A percentile compares a stretch with the other conserved stretches of the same genome.
These are phyloP conservation scores for Plasmodium falciparum DNA, from an alignment of 169 alveolate species.

Conservation along the genomic window DNA sequence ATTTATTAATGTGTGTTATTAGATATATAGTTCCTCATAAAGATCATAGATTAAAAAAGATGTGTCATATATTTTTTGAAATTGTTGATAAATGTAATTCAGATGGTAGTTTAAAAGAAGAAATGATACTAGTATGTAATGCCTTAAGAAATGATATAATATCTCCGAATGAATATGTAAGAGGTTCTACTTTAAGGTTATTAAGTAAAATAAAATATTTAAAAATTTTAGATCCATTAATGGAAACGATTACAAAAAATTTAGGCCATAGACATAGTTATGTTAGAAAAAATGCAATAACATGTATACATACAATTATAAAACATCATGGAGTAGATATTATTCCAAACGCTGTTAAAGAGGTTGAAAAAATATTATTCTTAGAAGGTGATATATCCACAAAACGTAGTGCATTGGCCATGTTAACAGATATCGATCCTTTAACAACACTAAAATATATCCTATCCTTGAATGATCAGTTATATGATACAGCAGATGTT, in stretches of 20 bases:
- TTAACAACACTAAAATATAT: slow-evolving; percentile 91
- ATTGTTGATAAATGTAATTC: slow-evolving; percentile 94
- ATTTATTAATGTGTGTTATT: slow-evolving; percentile 87
- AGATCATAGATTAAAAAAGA: slow-evolving; percentile 92
- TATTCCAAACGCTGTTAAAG: slow-evolving; percentile 88
- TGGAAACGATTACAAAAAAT: slow-evolving; percentile 93
- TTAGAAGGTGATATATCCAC: slow-evolving; percentile 94
- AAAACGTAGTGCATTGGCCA: slow-evolving; percentile 92
- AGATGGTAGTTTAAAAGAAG: slow-evolving; percentile 97
- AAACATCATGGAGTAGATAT: slow-evolving; percentile 93
- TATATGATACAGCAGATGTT: slow-evolving; percentile 87
- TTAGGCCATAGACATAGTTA: slow-evolving; percentile 94
- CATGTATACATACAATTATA: slow-evolving; percentile 92
- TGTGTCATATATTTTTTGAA: slow-evolving; percentile 96
- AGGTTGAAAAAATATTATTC: slow-evolving; percentile 86
- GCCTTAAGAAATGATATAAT: slow-evolving; percentile 95
- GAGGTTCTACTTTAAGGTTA: slow-evolving; percentile 96
- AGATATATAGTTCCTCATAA: slow-evolving; percentile 87
- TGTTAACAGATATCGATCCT: slow-evolving; percentile 90
- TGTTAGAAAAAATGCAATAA: slow-evolving; percentile 95
- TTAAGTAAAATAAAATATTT: slow-evolving; percentile 92
- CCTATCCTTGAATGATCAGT: slow-evolving; percentile 80
- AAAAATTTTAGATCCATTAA: slow-evolving; percentile 93
- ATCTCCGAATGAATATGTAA: slow-evolving; percentile 96
- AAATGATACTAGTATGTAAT: slow-evolving; percentile 96